Conservation (phyloP, 2,329 filamentous ascomycete genomes). For the Hypoxylon sp. region DNA sequence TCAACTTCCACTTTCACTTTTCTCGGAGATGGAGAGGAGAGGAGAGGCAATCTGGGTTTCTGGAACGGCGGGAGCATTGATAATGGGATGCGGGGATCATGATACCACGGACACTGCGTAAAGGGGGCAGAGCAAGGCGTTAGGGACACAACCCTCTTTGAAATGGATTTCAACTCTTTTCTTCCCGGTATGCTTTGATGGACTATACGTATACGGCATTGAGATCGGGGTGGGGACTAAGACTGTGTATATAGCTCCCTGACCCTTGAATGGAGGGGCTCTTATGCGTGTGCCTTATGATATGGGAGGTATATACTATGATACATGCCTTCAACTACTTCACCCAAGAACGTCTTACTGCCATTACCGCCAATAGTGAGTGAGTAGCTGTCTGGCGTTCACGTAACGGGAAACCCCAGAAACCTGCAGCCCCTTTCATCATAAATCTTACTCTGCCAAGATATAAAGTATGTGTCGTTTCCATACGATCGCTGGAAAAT, state of each 20-base stretch:
- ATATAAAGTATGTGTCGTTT: too few relatives aligned
- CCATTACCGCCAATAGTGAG: neutral
- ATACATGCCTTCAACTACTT: conserved; percentile 1
- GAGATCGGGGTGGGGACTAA: neutral
- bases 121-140: conserved; percentile 9
- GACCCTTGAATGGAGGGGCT: neutral
- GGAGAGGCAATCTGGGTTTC: neutral
- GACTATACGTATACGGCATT: neutral
- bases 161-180: neutral
- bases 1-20: neutral
- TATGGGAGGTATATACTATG: conserved; percentile 9
- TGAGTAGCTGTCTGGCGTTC: too few relatives aligned
- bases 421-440: too few relatives aligned
- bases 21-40: neutral
- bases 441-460: too few relatives aligned
- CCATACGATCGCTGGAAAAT: too few relatives aligned
- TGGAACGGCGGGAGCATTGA: neutral
- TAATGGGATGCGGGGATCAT: conserved; percentile 12
- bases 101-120: conserved; percentile 8
- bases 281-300: neutral
- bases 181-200: neutral
- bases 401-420: too few relatives aligned
- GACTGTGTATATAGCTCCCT: neutral
- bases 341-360: too few relatives aligned
- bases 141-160: conserved; percentile 12